Evolutionary conservation across 176 grass and related monocot genomes (phyloP), one percentile per base, ranked within the genome.

Genomic region (Thinopyrum elongatum): DNA sequence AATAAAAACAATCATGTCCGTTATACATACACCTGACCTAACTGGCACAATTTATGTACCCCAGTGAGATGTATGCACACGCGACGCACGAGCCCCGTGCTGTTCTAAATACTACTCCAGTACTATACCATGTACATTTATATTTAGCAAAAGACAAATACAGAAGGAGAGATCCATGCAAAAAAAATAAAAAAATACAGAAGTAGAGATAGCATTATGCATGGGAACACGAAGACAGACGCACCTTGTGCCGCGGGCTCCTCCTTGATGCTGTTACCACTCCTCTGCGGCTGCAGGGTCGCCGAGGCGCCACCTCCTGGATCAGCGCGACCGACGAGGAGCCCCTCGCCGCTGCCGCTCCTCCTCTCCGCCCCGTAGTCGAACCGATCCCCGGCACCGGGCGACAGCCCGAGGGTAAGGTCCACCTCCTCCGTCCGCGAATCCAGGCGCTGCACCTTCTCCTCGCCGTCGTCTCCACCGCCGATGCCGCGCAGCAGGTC

Each of bases 391-490:
- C 34, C 89, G 28, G 90, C 91, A 28, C 91, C 91, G 7, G 95
- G 89, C 2, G 95, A 95, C 25, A 98, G 85, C 11, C 91, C 91
- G 31, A 98, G 87, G 60, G 77, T 92, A 0, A 98, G 93, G 70
- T 98, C 91, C 16, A 92, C 30, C 70, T 93, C 92, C 39, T 87
- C 82, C 8, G 44, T 34, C 42, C 80, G 77, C 84, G 23, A 15
- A 35, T 55, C 70, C 60, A 39, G 7, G 3, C 16, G 31, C 72
- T 10, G 2, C 23, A 42, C 67, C 66, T 70, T 42, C 6, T 2
- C 3, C 26, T 34, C 23, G 25, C 16, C 41, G 7, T 76, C 64
- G 15, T 68, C 58, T 36, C 58, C 74, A 65, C 73, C 11, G 11
- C 27, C 71, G 27, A 72, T 65, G 53, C 72, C 34, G 34, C 53